A percentile compares a stretch with the other conserved stretches of the same genome.
Evolutionary conservation across 2,329 filamentous ascomycete genomes (phyloP).

Genomic region (Calonectria naviculata): DNA sequence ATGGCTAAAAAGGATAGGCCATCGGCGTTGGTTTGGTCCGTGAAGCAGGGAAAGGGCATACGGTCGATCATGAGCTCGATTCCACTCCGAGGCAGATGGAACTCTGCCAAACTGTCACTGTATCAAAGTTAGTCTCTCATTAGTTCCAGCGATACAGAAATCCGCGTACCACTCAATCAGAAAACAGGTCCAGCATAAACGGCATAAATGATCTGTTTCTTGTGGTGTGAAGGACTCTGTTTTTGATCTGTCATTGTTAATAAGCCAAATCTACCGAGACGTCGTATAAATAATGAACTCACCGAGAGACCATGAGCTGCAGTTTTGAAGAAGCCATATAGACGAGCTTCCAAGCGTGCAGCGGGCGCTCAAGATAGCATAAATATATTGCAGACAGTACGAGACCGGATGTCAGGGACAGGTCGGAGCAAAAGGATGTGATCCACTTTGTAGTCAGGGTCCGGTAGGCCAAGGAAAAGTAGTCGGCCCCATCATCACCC

Average conservation of each 20-base stretch:
- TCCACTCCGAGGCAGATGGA: conserved; percentile 38
- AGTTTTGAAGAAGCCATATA: neutral
- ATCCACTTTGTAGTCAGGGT: neutral
- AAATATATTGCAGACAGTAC: neutral
- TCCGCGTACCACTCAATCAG: neutral
- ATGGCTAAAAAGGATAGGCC: conserved; percentile 23
- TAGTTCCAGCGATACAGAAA: no score
- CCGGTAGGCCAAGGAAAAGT: neutral
- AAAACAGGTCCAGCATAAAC: neutral
- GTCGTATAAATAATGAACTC: neutral
- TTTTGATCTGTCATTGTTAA: neutral
- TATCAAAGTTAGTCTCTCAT: neutral
- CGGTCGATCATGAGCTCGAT: conserved; percentile 39
- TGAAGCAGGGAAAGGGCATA: conserved; percentile 37
- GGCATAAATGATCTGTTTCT: neutral
- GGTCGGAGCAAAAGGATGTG: neutral
- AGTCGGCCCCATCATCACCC: neutral
- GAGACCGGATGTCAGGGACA: neutral
- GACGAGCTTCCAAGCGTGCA: neutral
- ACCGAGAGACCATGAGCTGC: neutral
- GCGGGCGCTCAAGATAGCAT: neutral
- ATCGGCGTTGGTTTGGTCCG: conserved; percentile 24
- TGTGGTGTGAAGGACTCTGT: neutral
- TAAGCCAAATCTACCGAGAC: neutral
- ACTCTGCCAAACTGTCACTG: conserved; percentile 37